Evolutionary conservation across 1,284 basidiomycete genomes (phyloP).

Genomic region (Fomitopsis betulina): DNA sequence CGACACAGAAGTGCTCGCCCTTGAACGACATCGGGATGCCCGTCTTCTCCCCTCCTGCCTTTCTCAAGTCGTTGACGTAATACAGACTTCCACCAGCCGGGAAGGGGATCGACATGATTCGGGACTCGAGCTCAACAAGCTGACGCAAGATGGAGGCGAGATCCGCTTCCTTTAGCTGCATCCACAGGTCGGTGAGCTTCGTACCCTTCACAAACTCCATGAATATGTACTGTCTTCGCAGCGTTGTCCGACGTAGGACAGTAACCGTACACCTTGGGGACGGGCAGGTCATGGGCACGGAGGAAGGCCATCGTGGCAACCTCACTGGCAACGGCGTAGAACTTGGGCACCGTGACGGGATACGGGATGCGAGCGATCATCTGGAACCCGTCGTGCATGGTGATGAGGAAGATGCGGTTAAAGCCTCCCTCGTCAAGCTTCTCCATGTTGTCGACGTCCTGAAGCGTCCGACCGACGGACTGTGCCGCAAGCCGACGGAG

Average conservation of each 20-base stretch:
- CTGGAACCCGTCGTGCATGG: constrained; percentile 36
- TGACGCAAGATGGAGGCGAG: constrained; percentile 40
- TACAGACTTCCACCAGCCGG: constrained; percentile 47
- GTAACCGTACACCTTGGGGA: constrained; percentile 47
- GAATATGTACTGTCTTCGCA: constrained; percentile 48
- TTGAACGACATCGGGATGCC: constrained; percentile 32
- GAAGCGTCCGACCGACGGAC: constrained; percentile 31
- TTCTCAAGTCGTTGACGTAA: constrained; percentile 39
- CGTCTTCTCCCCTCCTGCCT: constrained; percentile 28
- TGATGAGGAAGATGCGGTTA: constrained; percentile 42
- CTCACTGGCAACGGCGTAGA: constrained; percentile 44
- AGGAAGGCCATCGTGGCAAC: constrained; percentile 48
- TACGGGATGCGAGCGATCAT: constrained; percentile 48
- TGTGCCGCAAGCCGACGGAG: constrained; percentile 40
- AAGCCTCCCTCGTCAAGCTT: constrained; percentile 43
- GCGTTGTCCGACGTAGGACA: constrained; percentile 43
- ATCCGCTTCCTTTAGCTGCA: constrained; percentile 34
- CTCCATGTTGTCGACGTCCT: constrained; percentile 29
- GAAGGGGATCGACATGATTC: constrained; percentile 44
- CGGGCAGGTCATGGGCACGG: constrained; percentile 40
- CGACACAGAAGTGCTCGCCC: constrained; percentile 42
- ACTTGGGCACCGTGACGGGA: constrained; percentile 38
- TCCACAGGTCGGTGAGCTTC: constrained; percentile 42
- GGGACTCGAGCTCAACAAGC: constrained; percentile 39
- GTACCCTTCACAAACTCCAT: constrained; percentile 46